Percentiles rank a stretch among this genome's conserved stretches.
These are phyloP conservation scores for Ceratobasidium sp. DNA, from an alignment of 1,284 basidiomycete species.

Conservation along the genomic window DNA sequence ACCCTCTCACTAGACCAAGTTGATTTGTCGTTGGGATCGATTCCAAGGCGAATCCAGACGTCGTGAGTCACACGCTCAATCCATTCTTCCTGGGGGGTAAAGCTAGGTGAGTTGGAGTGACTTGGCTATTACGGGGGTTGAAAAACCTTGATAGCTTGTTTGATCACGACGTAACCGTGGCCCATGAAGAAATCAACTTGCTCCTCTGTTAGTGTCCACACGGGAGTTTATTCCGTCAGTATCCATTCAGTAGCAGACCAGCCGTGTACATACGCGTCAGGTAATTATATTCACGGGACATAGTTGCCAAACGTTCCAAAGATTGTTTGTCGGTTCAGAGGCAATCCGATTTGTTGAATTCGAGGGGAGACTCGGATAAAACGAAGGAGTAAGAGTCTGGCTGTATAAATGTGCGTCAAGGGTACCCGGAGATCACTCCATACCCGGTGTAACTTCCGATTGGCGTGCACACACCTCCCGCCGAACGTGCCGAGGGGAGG, in stretches of 20 bases:
- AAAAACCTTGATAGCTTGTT: slow-evolving; percentile 27
- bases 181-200: slow-evolving; percentile 48
- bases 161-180: slow-evolving; percentile 45
- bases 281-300: slow-evolving; percentile 36
- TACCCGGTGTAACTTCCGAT: neutral
- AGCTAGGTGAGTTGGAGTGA: neutral
- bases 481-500: neutral
- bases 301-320: neutral
- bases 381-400: neutral
- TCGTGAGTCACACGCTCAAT: slow-evolving; percentile 45
- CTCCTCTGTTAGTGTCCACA: slow-evolving; percentile 35
- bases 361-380: neutral
- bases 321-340: too few species aligned
- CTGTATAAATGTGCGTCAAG: neutral
- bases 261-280: slow-evolving; percentile 4
- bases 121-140: neutral
- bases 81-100: slow-evolving; percentile 27
- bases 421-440: neutral
- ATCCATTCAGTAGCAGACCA: neutral
- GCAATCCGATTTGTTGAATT: neutral
- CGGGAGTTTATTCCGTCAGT: neutral
- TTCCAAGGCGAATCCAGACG: slow-evolving; percentile 53
- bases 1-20: slow-evolving; percentile 53
- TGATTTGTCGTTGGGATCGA: slow-evolving; percentile 52
- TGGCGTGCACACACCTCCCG: neutral